Percentiles rank a stretch among this genome's conserved stretches.
Conservation (phyloP, 371 early-diverging fungal species). For the Mortierella sp. region DNA sequence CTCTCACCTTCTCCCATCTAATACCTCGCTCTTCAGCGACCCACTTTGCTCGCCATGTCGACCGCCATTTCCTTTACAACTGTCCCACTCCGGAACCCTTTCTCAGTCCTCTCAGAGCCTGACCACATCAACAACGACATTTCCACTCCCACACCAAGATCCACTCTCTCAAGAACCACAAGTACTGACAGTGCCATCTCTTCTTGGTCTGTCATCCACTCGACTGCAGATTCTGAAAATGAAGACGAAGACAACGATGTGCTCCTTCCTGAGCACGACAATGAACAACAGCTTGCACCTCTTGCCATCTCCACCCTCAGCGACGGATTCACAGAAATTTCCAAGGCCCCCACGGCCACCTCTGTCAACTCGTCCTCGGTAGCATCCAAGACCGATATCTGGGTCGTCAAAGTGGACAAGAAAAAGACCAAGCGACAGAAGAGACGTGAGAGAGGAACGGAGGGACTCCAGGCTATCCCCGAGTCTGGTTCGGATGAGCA, state of each 20-base stretch:
- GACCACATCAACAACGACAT: slow-evolving; percentile 8
- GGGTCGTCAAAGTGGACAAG: slow-evolving; percentile 43
- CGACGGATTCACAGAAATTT: slow-evolving; percentile 38
- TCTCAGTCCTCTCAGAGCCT: slow-evolving; percentile 28
- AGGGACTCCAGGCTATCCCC: background rate
- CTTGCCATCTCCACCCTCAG: slow-evolving; percentile 27
- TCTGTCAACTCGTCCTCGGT: slow-evolving; percentile 31
- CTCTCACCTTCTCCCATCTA: background rate
- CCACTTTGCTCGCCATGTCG: slow-evolving; percentile 20
- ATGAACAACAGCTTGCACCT: slow-evolving; percentile 7
- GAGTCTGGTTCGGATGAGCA: no score
- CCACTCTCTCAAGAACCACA: background rate
- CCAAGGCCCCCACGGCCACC: slow-evolving; percentile 37
- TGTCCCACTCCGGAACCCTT: slow-evolving; percentile 28
- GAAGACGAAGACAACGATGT: slow-evolving; percentile 19
- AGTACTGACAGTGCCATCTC: slow-evolving; percentile 8
- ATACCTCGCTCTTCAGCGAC: background rate
- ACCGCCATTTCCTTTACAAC: slow-evolving; percentile 17
- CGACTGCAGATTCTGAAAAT: slow-evolving; percentile 25
- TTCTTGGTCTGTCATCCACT: slow-evolving; percentile 44
- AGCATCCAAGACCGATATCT: slow-evolving; percentile 15
- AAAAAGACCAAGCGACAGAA: slow-evolving; percentile 11
- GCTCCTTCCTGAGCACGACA: background rate
- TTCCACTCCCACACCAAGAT: background rate
- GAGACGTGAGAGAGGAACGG: background rate